Base-by-base conservation (phyloP, 306 rosid species). In the Purshia tridentata region DNA sequence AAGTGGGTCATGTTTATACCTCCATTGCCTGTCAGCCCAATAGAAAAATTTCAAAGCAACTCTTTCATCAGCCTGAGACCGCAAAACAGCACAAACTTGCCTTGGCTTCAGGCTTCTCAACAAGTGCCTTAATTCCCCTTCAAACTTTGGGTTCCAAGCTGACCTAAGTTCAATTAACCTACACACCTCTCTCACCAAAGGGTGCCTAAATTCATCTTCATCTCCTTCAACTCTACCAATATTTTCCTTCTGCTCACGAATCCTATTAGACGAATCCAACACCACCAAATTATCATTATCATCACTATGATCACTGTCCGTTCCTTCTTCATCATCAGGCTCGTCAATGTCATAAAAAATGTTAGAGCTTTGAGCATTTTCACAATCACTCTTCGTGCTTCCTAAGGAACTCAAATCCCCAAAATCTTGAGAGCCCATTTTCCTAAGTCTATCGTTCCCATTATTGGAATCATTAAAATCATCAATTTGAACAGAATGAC, bases 1-100 rank as follows among this genome's bases (percentile, higher is more conserved):
- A 51, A 84, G 6, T 2, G 81, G 71, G 35, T 85, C 76, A 35
- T 91, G 97, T 19, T 82, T 79, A 46, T 91, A 89, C 52, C 96
- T 85, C 98, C 98, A 91, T 66, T 87, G 89, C 77, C 92, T 74
- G 81, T 93, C 97, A 23, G 91, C 96, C 98, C 97, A 91, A 54
- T 89, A 89, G 77, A 91, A 93, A 65, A 89, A 86, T 3, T 61
- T 74, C 88, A 93, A 83, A 78, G 98, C 94, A 76, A 86, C 74
- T 40, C 97, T 81, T 47, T 93, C 97, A 70, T 91, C 97, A 0
- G 40, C 81, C 72, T 85, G 93, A 70, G 92, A 88, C 68, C 75
- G 83, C 83, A 93, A 74, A 81, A 93, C 88, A 35, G 91, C 94
- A 73, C 94, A 93, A 68, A 93, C 90, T 70, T 89, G 96, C 48